Conservation (phyloP, 257 asterid genomes). For the Primulina huaijiensis region DNA sequence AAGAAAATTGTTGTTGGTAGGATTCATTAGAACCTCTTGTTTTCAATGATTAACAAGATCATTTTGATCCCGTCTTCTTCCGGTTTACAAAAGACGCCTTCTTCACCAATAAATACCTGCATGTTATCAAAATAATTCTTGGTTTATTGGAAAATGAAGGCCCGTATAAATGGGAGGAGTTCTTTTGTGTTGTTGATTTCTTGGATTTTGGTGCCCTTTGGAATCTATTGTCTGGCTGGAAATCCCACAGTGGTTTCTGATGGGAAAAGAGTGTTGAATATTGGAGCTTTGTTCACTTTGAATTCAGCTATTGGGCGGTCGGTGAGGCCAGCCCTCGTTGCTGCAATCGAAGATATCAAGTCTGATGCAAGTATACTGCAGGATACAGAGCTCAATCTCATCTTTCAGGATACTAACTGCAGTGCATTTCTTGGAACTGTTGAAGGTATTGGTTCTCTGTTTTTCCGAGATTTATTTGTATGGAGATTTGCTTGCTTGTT, state of each 20-base stretch:
- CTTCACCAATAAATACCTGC: too few relatives aligned
- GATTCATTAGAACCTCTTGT: not conserved
- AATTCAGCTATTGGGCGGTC: slow-evolving; percentile 78
- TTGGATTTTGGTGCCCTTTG: slow-evolving; percentile 39
- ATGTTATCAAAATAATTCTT: too few relatives aligned
- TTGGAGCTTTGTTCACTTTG: slow-evolving; percentile 75
- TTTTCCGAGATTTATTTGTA: not conserved
- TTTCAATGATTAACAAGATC: not conserved
- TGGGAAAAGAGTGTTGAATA: slow-evolving; percentile 45
- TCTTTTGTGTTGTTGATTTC: slow-evolving; percentile 32
- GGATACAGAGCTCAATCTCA: slow-evolving; percentile 54
- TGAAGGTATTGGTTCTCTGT: slow-evolving; percentile 50
- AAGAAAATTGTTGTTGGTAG: not conserved
- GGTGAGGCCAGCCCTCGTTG: slow-evolving; percentile 65
- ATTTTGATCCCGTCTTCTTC: not conserved
- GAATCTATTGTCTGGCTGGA: slow-evolving; percentile 30
- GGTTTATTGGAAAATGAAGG: slow-evolving; percentile 27
- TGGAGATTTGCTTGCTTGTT: not conserved
- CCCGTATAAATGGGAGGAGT: slow-evolving; percentile 21
- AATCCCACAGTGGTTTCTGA: slow-evolving; percentile 30
- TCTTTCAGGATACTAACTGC: slow-evolving; percentile 82
- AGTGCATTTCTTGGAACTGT: slow-evolving; percentile 79
- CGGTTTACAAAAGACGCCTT: not conserved
- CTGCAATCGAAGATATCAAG: slow-evolving; percentile 76
- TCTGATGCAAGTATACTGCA: slow-evolving; percentile 53